These are phyloP conservation scores for Boletus patriciae DNA, from an alignment of 768 basidiomycete species.

Conservation along the genomic window DNA sequence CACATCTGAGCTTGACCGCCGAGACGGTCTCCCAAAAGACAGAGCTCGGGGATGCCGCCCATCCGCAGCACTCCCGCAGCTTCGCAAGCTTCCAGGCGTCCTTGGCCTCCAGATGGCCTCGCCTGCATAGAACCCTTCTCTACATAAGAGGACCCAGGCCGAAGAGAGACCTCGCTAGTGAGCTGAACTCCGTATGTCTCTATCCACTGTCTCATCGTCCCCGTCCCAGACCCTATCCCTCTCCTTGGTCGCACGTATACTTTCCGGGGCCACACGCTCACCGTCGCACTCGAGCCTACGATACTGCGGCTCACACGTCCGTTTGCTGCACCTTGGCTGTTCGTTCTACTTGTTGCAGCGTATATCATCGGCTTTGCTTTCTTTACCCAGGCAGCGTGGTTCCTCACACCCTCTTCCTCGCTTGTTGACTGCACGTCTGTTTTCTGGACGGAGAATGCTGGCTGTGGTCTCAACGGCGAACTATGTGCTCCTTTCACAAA, in stretches of 20 bases:
- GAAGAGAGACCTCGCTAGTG: slow-evolving; percentile 50
- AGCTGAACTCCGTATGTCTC: not conserved
- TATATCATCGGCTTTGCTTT: slow-evolving; percentile 77
- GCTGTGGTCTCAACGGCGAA: slow-evolving; percentile 71
- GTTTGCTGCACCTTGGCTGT: slow-evolving; percentile 53
- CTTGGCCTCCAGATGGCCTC: slow-evolving; percentile 19
- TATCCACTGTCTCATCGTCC: not conserved
- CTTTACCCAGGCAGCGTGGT: slow-evolving; percentile 70
- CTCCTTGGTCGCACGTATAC: slow-evolving; percentile 51
- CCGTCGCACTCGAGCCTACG: slow-evolving; percentile 53
- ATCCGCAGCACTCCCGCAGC: not conserved
- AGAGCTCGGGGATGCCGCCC: slow-evolving; percentile 1
- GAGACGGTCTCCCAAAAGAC: slow-evolving; percentile 4
- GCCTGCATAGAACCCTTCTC: slow-evolving; percentile 16
- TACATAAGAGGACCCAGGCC: slow-evolving; percentile 65
- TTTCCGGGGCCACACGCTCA: slow-evolving; percentile 37
- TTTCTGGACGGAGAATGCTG: slow-evolving; percentile 67
- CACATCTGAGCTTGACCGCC: slow-evolving; percentile 6
- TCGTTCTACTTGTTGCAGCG: slow-evolving; percentile 52
- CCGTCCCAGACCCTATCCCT: slow-evolving; percentile 50
- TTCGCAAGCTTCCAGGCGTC: slow-evolving; percentile 9
- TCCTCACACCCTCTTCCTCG: slow-evolving; percentile 60
- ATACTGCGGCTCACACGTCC: slow-evolving; percentile 52
- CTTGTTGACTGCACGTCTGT: slow-evolving; percentile 68
- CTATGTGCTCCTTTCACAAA: slow-evolving; percentile 64